Evolutionary conservation across 345 rosid genomes (phyloP).

Genomic region (Rhizophora apiculata): DNA sequence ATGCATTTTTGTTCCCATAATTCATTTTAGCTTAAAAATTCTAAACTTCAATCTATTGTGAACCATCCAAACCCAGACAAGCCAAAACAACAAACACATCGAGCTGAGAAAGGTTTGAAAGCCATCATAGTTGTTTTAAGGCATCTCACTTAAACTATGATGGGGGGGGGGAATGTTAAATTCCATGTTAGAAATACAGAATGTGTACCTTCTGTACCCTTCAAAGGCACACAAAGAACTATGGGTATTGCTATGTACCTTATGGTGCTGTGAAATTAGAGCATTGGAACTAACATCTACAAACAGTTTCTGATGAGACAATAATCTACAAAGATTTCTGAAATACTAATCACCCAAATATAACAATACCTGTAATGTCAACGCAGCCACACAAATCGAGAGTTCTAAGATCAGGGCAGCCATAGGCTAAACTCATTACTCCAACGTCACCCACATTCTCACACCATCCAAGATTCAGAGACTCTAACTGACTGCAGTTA

Average conservation of each 20-base stretch:
- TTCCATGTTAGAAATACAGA: background rate
- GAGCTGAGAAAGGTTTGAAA: too few species aligned
- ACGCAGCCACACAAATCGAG: constrained; percentile 84
- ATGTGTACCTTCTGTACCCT: background rate
- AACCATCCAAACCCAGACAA: too few species aligned
- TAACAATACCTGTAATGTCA: constrained; percentile 63
- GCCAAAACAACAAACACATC: too few species aligned
- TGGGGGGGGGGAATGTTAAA: too few species aligned
- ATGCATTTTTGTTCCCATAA: too few species aligned
- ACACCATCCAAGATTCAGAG: constrained; percentile 92
- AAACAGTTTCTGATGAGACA: background rate
- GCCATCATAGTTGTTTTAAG: background rate
- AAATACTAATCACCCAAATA: background rate
- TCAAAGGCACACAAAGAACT: background rate
- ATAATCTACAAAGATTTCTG: background rate
- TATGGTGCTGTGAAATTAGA: background rate
- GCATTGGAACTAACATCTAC: background rate
- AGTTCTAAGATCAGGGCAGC: constrained; percentile 84
- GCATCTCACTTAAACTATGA: too few species aligned
- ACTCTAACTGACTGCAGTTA: constrained; percentile 67
- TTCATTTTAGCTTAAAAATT: too few species aligned
- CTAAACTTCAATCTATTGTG: too few species aligned
- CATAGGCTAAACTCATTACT: constrained; percentile 76
- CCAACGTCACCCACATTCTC: constrained; percentile 83
- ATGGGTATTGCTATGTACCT: background rate